These are phyloP conservation scores for Wakefieldia striispora DNA, from an alignment of 768 basidiomycete genomes.

Conservation along the genomic window DNA sequence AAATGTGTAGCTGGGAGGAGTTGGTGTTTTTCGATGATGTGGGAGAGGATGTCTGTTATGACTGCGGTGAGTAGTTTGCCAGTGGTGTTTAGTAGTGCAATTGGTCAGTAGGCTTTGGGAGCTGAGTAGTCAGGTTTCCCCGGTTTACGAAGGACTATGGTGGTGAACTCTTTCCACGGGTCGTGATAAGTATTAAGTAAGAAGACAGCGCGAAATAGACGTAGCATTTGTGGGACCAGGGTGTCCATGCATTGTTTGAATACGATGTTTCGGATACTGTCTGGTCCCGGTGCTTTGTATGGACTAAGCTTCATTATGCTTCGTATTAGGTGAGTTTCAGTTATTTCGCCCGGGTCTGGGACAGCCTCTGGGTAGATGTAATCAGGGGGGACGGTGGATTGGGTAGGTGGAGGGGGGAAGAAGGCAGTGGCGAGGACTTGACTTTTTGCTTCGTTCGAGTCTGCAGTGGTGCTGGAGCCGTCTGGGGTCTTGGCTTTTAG, in stretches of 20 bases:
- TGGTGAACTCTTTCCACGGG: conserved; percentile 14
- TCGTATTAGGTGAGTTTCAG: background rate
- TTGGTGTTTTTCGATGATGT: conserved; percentile 27
- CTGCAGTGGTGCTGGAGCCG: background rate
- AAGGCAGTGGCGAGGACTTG: background rate
- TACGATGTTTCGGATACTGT: too few species aligned
- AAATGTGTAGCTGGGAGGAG: conserved; percentile 29
- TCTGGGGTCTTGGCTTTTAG: background rate
- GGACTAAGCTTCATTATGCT: background rate
- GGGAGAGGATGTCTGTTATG: conserved; percentile 24
- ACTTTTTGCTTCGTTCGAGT: too few species aligned
- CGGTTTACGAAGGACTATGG: conserved; percentile 35
- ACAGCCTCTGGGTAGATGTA: background rate
- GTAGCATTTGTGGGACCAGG: too few species aligned
- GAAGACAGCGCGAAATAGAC: too few species aligned
- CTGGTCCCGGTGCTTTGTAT: too few species aligned
- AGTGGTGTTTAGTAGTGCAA: conserved; percentile 34
- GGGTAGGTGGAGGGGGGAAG: background rate
- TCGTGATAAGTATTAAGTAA: too few species aligned
- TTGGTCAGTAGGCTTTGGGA: conserved; percentile 34
- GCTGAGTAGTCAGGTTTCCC: conserved; percentile 32
- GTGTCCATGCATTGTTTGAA: too few species aligned
- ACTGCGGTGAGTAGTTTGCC: conserved; percentile 29
- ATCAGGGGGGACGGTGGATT: background rate
- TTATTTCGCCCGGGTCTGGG: background rate